Evolutionary conservation across 2,329 filamentous ascomycete species (phyloP), one percentile per base, ranked within the genome.

Genomic region (Hirsutella thompsonii): DNA sequence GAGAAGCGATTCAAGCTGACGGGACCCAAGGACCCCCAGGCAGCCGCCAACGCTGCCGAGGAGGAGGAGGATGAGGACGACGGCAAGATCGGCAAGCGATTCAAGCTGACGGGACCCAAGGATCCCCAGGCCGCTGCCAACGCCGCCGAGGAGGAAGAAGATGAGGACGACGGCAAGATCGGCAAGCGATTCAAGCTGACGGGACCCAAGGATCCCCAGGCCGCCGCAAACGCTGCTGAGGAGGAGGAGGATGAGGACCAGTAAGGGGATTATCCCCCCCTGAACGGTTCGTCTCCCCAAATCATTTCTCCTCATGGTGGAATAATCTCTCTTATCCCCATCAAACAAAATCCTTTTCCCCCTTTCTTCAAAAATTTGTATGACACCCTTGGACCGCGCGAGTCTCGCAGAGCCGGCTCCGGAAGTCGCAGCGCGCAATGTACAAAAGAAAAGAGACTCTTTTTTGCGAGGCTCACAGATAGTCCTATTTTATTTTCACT

Each of bases 1-100:
- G 36, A 28, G n/a, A 80, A 79, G 73, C 67, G 77, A 36, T 74
- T 76, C 30, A 61, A 80, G 42, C 72, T 71, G 53, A 78, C 72
- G 59, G 52, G 59, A 14, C 51, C 61, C 13, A 60, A 56, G 55
- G 28, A 33, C 10, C 20, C 38, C 29, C 8, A 34, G 19, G 30
- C 20, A n/a, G 36, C 30, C 20, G 35, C 36, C 8, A 19, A 37
- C 10, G 35, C 34, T 8, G 35, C 38, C 16, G 37, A 37, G 33
- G 18, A 36, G 5, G 38, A 39, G 13, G 42, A 39, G 5, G 42
- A 43, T 4, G 38, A 40, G 4, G 42, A 43, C 6, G 23, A 26
- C 6, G 23, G 23, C 23, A 26, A 26, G 23, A 11, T 26, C 23
- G 23, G 23, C 23, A 61, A 61, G 54, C 55, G 59, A 38, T 58